Evolutionary conservation across 2,329 filamentous ascomycete species (phyloP), one percentile per base, ranked within the genome.

Genomic region (Seiridium cupressi): DNA sequence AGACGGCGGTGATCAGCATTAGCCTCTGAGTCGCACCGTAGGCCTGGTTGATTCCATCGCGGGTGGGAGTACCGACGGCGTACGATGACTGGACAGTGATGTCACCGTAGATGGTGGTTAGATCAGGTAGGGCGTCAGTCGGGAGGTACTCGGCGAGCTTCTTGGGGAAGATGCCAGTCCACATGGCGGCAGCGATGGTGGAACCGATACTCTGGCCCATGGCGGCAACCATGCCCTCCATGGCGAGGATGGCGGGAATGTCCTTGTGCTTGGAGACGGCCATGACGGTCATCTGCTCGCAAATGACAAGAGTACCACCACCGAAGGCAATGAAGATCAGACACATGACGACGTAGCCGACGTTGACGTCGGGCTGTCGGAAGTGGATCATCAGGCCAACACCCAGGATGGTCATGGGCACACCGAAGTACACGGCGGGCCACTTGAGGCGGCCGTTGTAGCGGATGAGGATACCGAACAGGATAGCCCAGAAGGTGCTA

Each of bases 141-240:
- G 82, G 82, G 1, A 85, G 73, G 63, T 81, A 79, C 55, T 69
- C 61, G 53, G 70, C 69, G 13, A 86, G 75, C 13, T 78, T 80
- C 38, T 70, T 69, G 3, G 80, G 79, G 62, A 88, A 80, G 3
- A 79, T 77, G 64, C 79, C 77, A 1, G 78, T 81, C 83, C 85
- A 88, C 63, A 88, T 81, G 3, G 84, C 82, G 3, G 79, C 80
- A 4, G 84, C 81, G 55, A 88, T 78, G 36, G 84, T 80, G 3
- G 76, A 75, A 8, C 84, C 84, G 13, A 86, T 77, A 3, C 82
- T 80, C 36, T 81, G 81, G 58, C 84, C 85, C 61, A 87, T 77
- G 59, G 78, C 79, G 63, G 81, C 79, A 38, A 82, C 80, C 2
- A 86, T 79, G 10, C 81, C 75, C 60, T 84, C 77, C 63, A 88